phyloP scores from a whole-genome alignment of 768 basidiomycete genomes.

The Boletellus ananas region DNA sequence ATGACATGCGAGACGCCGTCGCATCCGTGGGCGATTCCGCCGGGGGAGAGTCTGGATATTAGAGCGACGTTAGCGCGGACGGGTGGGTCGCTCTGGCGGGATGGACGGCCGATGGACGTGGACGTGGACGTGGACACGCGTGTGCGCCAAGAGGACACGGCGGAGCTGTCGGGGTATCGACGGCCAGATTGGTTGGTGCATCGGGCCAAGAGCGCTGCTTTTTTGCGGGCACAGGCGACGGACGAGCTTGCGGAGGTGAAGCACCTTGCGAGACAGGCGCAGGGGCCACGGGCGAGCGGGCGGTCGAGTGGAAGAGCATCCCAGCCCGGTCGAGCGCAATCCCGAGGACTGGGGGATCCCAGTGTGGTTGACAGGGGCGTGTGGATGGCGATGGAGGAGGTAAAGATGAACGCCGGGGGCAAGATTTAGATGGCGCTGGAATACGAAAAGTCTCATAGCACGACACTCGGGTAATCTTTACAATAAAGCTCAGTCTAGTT shows the following conservation, averaged over 20 bases:
- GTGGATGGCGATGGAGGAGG: slow-evolving; percentile 26
- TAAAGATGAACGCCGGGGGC: slow-evolving; percentile 4
- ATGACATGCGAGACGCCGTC: slow-evolving; percentile 96
- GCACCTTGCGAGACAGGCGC: slow-evolving; percentile 53
- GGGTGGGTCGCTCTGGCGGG: slow-evolving; percentile 61
- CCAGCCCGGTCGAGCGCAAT: background rate
- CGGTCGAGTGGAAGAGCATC: background rate
- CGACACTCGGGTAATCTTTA: too few species aligned
- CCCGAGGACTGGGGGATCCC: background rate
- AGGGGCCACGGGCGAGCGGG: background rate
- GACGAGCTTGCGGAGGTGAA: slow-evolving; percentile 68
- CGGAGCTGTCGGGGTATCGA: slow-evolving; percentile 42
- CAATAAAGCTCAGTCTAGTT: too few species aligned
- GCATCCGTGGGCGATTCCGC: slow-evolving; percentile 73
- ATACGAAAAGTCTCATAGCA: too few species aligned
- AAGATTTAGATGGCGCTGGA: too few species aligned
- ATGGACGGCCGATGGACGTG: slow-evolving; percentile 52
- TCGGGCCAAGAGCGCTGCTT: slow-evolving; percentile 58
- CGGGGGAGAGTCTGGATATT: slow-evolving; percentile 88
- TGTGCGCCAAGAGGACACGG: background rate
- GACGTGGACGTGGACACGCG: background rate
- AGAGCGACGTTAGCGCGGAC: slow-evolving; percentile 60
- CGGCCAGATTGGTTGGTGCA: slow-evolving; percentile 62
- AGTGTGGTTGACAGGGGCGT: slow-evolving; percentile 8
- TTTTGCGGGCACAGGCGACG: slow-evolving; percentile 75